Evolutionary conservation across 768 basidiomycete species (phyloP).

Genomic region (Megacollybia marginata): DNA sequence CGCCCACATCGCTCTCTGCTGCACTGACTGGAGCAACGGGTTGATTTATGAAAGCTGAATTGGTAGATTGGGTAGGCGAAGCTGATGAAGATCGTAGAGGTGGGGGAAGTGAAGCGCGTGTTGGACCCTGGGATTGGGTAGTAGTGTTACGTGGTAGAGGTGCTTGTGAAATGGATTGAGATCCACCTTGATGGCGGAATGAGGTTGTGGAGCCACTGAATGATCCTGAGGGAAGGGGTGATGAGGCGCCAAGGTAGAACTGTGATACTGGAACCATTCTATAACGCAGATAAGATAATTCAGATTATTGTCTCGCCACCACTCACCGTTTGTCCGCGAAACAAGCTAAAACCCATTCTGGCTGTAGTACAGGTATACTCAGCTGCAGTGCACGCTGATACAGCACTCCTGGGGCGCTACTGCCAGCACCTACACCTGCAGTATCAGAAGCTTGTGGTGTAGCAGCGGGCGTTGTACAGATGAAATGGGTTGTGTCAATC

Average conservation of each 20-base stretch:
- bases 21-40: constrained; percentile 5
- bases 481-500: constrained; percentile 98
- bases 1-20: neutral
- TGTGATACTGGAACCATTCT: constrained; percentile 85
- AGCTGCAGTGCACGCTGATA: constrained; percentile 94
- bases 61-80: constrained; percentile 29
- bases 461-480: constrained; percentile 84
- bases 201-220: constrained; percentile 29
- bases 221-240: constrained; percentile 13
- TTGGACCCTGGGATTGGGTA: constrained; percentile 28
- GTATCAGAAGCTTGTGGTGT: constrained; percentile 52
- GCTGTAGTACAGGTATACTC: constrained; percentile 91
- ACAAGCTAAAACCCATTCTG: constrained; percentile 92
- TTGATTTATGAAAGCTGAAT: constrained; percentile 35
- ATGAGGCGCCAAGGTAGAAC: constrained; percentile 74
- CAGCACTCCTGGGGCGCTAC: constrained; percentile 67
- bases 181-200: constrained; percentile 30
- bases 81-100: constrained; percentile 35
- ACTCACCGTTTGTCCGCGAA: constrained; percentile 74
- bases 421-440: constrained; percentile 33
- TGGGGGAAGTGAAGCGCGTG: constrained; percentile 65
- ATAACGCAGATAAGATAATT: neutral
- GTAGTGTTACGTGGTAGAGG: constrained; percentile 25
- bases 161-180: constrained; percentile 74
- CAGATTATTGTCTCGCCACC: constrained; percentile 3